Evolutionary conservation across 768 basidiomycete genomes (phyloP), one percentile per base, ranked within the genome.

Genomic region (Panaeolus cyanescens): DNA sequence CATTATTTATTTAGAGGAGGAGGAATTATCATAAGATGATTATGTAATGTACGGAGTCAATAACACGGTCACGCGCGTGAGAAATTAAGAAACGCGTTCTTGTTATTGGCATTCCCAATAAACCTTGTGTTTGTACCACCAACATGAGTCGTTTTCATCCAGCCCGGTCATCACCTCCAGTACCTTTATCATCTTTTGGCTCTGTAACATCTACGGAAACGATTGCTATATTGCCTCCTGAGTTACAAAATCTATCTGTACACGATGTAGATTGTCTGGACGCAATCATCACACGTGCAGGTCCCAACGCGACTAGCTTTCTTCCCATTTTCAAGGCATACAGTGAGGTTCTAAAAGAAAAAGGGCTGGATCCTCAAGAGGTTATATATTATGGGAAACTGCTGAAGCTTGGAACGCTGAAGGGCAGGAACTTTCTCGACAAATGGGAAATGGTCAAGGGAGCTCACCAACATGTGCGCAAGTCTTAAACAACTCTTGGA

Each of bases 311-410:
- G 15, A 90, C 90, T 4, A 90, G 90, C 0, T 94, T 94, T 68
- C 79, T 92, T 36, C 83, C 85, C 4, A 84, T 93, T n/a, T 88
- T 93, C 80, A 92, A 91, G 69, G 90, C 92, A 0, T 95, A 95
- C 74, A 91, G 88, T 68, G 87, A 91, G 59, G 84, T 93, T 20
- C 75, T 95, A 22, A 82, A 83, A 60, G 89, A 91, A 65, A 83
- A 87, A 2, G 89, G 89, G 2, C 74, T 94, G n/a, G 90, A 93
- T 63, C 82, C 88, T 20, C 86, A 88, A 63, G 93, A 94, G 71
- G 90, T 91, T 9, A 78, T 88, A 3, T 92, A 90, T 69, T 96
- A 95, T 71, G 86, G 87, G 19, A 91, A 92, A 71, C 73, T 96
- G 31, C 75, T 96, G 61, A 93, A 95, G 72, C 78, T 96, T 3